Percentiles rank a stretch among this genome's conserved stretches.
Evolutionary conservation across 176 grass and related monocot genomes (phyloP).

Genomic region (Oryza coarctata): DNA sequence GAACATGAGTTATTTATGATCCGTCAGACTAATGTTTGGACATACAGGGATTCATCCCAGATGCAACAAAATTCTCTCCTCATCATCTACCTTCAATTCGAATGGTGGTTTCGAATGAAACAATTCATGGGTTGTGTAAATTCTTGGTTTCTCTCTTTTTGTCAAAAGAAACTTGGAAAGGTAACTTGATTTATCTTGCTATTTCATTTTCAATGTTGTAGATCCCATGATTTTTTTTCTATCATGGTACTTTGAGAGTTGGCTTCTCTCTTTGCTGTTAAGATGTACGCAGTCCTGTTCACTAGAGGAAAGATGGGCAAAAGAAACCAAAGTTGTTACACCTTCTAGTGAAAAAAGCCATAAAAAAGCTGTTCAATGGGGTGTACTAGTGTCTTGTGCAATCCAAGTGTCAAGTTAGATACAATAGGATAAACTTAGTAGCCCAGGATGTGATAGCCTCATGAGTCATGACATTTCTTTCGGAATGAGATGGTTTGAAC

Average conservation of each 20-base stretch:
- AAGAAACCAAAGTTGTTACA: background rate
- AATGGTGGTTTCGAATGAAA: too few species aligned
- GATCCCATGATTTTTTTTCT: background rate
- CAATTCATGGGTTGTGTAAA: background rate
- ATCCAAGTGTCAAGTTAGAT: background rate
- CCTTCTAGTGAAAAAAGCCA: background rate
- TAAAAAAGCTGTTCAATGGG: background rate
- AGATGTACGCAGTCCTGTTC: background rate
- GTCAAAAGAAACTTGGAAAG: background rate
- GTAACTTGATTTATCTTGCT: background rate
- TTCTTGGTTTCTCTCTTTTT: background rate
- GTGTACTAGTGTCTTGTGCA: background rate
- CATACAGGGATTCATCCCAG: too few species aligned
- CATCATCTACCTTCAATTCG: background rate
- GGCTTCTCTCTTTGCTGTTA: background rate
- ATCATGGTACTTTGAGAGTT: background rate
- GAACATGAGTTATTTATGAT: background rate
- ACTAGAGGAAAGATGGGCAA: background rate
- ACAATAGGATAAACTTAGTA: background rate
- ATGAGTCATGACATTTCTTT: background rate
- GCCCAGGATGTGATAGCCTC: background rate
- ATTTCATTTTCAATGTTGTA: background rate
- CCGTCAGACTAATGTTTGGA: background rate
- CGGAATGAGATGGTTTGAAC: background rate
- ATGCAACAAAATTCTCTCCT: background rate